These are phyloP conservation scores for Kwoniella heveanensis DNA, from an alignment of 768 basidiomycete genomes.

Conservation along the genomic window DNA sequence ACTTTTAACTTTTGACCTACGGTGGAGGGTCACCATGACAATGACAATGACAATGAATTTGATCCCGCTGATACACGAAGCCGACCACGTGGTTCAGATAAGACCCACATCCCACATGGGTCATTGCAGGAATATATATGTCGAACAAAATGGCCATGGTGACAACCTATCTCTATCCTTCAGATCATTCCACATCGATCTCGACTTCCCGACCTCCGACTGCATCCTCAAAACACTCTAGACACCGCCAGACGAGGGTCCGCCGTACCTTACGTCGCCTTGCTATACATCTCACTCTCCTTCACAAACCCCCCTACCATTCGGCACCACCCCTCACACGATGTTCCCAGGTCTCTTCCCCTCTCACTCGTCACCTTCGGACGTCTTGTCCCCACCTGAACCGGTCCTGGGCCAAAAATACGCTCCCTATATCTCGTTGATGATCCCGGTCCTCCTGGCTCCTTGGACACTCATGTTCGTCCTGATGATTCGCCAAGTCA, in stretches of 20 bases:
- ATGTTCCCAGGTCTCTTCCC: conserved; percentile 14
- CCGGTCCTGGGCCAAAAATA: background rate
- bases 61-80: background rate
- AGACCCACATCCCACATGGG: background rate
- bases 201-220: no score
- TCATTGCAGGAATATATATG: background rate
- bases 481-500: conserved; percentile 7
- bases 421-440: conserved; percentile 6
- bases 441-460: conserved; percentile 19
- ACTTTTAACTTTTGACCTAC: background rate
- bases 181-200: no score
- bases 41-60: background rate
- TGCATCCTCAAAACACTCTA: no score
- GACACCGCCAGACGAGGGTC: no score
- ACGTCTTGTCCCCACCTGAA: background rate
- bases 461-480: conserved; percentile 19
- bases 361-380: background rate
- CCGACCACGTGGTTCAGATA: background rate
- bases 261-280: no score
- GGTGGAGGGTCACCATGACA: background rate
- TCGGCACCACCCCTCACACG: background rate
- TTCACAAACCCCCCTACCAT: no score
- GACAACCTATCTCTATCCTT: no score
- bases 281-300: no score
- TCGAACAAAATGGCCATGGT: background rate